Percentiles rank a stretch among this genome's conserved stretches.
Evolutionary conservation across 23 red algal genomes (phyloP).

Genomic region (Gracilariopsis chorda): DNA sequence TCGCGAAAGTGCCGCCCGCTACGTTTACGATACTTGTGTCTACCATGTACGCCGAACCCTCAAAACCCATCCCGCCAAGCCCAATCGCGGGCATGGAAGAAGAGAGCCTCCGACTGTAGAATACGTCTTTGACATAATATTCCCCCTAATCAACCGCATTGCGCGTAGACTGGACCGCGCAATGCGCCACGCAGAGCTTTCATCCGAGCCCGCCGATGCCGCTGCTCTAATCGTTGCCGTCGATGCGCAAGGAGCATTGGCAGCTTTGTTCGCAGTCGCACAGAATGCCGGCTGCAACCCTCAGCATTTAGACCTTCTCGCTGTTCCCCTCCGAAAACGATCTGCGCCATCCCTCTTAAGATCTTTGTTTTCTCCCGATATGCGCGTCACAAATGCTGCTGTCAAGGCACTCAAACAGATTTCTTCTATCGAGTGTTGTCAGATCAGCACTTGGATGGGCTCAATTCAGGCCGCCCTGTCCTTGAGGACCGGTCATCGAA

Average conservation of each 20-base stretch:
- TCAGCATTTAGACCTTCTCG: conserved; percentile 26
- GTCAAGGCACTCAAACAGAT: conserved; percentile 44
- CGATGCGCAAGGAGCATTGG: conserved; percentile 54
- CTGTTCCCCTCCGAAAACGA: conserved; percentile 34
- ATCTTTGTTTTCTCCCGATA: conserved; percentile 54
- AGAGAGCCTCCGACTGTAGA: neutral
- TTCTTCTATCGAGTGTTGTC: conserved; percentile 32
- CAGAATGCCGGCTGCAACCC: conserved; percentile 52
- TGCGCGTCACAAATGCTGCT: conserved; percentile 54
- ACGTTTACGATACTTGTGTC: conserved; percentile 55
- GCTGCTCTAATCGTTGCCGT: conserved; percentile 56
- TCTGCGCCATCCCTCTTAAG: conserved; percentile 37
- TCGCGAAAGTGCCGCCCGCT: conserved; percentile 35
- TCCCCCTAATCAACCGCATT: conserved; percentile 47
- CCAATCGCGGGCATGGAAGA: neutral
- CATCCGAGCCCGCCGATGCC: conserved; percentile 30
- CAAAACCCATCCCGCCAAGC: conserved; percentile 21
- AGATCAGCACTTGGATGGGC: conserved; percentile 41
- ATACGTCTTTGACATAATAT: conserved; percentile 43
- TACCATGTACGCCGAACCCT: conserved; percentile 37
- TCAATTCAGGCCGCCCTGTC: conserved; percentile 41
- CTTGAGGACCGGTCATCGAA: neutral
- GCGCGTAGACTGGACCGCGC: conserved; percentile 47
- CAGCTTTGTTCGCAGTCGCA: conserved; percentile 52
- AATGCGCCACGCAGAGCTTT: conserved; percentile 38